Evolutionary conservation across 345 rosid species (phyloP), one percentile per base, ranked within the genome.

Genomic region (Acer campestre): DNA sequence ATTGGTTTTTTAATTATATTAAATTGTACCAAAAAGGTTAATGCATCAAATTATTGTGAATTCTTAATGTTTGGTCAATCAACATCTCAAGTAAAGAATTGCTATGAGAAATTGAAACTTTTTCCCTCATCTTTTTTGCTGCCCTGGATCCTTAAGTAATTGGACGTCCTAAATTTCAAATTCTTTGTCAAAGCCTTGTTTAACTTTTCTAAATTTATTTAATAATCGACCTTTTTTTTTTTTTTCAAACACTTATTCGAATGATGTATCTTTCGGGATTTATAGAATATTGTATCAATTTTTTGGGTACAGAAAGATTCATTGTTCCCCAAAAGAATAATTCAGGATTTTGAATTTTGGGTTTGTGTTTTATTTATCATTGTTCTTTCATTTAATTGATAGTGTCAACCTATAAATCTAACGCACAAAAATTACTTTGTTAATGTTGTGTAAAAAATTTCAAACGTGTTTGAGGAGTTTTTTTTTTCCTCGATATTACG

Each of bases 21-120:
- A 31, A 58, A 29, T 67, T 48, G 42, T 14, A 29, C 14, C 23
- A 35, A 16, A 63, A 67, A 68, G 44, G 22, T 71, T 77, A 46
- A 73, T 76, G 59, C 77, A 63, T 80, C 53, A 20, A 66, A 71
- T 70, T 48, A 67, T 71, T 69, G 74, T 72, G 70, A 49, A 11
- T 64, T 49, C 29, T 4, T 18, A 17, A 49, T 17, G 63, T 22
- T 62, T 55, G 58, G 59, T 74, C 77, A 63, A 74, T 74, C 61
- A 74, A 62, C 62, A 49, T 64, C 64, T 49, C 29, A 64, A 29
- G 14, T 46, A 64, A 10, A 6, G 29, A 10, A 31, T 74, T 63
- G 49, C 31, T 42, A 42, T 42, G 38, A 4, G 18, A 25, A 49
- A 16, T 61, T 71, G 3, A 53, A 53, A 29, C 12, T 6, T 29